Evolutionary conservation across 441 rosid genomes (phyloP).

Genomic region (Pelargonium fulgidum): DNA sequence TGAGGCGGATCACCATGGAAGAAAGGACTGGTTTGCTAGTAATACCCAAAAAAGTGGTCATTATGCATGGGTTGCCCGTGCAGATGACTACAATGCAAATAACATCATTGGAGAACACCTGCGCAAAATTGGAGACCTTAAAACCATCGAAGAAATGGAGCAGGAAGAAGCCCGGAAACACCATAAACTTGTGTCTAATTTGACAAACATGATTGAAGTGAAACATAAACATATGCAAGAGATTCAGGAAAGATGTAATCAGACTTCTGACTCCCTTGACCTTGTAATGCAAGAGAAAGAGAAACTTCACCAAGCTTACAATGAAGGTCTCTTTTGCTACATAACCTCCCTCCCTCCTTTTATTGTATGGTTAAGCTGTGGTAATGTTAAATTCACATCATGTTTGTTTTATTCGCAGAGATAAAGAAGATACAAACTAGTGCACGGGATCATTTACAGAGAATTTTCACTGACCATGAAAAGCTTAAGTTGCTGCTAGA

Average conservation of each 20-base stretch:
- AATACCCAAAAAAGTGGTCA: slow-evolving; percentile 39
- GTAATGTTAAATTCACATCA: too few relatives aligned
- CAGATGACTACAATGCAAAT: slow-evolving; percentile 60
- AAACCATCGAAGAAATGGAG: slow-evolving; percentile 61
- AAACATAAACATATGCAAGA: slow-evolving; percentile 47
- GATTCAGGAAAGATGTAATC: slow-evolving; percentile 46
- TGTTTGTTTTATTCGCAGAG: slow-evolving; percentile 36
- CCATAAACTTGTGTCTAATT: slow-evolving; percentile 49
- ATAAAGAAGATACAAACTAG: slow-evolving; percentile 61
- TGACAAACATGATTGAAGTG: slow-evolving; percentile 42
- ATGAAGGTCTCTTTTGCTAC: slow-evolving; percentile 48
- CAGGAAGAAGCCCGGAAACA: slow-evolving; percentile 86
- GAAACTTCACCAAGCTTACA: slow-evolving; percentile 62
- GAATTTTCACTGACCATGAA: slow-evolving; percentile 72
- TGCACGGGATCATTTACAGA: slow-evolving; percentile 62
- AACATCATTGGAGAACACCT: slow-evolving; percentile 67
- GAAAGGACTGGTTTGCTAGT: slow-evolving; percentile 51
- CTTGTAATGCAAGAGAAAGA: slow-evolving; percentile 60
- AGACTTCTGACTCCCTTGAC: slow-evolving; percentile 42
- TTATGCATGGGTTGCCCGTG: slow-evolving; percentile 94
- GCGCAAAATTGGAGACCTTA: slow-evolving; percentile 72
- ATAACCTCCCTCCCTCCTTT: too few relatives aligned
- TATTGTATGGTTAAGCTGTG: too few relatives aligned
- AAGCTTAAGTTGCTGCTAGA: slow-evolving; percentile 67
- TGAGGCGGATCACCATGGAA: slow-evolving; percentile 69